Evolutionary conservation across 352 stramenopile genomes (phyloP), one percentile per base, ranked within the genome.

Genomic region (Globisporangium polare): DNA sequence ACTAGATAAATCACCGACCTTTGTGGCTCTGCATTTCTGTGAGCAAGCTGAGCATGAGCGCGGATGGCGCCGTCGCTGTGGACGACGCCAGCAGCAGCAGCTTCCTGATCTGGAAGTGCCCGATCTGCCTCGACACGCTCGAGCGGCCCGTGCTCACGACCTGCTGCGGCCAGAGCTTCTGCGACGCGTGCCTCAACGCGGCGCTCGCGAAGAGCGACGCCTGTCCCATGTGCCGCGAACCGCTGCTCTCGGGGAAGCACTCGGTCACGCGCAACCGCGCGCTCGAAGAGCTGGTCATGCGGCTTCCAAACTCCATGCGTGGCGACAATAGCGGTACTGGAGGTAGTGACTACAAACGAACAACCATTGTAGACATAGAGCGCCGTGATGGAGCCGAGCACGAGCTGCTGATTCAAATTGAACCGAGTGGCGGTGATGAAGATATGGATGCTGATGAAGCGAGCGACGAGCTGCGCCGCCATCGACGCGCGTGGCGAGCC

Each of bases 131-230:
- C 37, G 68, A 75, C 50, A 67, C 70, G 62, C 77, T 86, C 20
- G 35, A 60, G 59, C 55, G 65, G 31, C 78, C 78, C 12, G 73
- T 86, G n/a, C 73, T 88, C 26, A 70, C 72, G 31, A 83, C 76
- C 9, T 88, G 78, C 59, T 88, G 78, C 67, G 78, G 78, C 10
- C 78, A 86, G 56, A 88, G 78, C 70, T 88, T 88, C 74, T 88
- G 78, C 37, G 63, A 71, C 27, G 60, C 42, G 43, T 88, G 78
- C 64, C 68, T 88, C n/a, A 69, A 84, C 20, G 70, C 62, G 2
- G 70, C 72, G 31, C 74, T 88, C 8, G 47, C 53, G 0, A 71
- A 68, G 33, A 59, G 58, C 5, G 76, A 88, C 47, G 74, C 76
- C 22, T 88, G 78, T 33, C 78, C 78, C 49, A 77, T 86, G 74